Base-by-base conservation (phyloP, 1,284 basidiomycete species). In the Somion occarium region DNA sequence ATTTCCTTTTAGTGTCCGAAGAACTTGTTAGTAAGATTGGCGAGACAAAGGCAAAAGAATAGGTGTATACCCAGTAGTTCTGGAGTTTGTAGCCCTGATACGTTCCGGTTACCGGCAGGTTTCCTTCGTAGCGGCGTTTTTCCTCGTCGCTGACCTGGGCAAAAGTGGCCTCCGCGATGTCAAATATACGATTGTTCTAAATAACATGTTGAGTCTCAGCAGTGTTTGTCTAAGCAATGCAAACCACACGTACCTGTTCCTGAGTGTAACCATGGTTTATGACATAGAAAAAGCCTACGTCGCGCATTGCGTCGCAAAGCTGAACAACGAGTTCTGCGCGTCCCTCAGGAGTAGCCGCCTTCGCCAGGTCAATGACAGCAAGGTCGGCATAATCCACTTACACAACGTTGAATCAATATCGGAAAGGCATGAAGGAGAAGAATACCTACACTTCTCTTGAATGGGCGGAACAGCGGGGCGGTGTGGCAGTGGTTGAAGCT, bases 381-480 rank as follows among this genome's bases (percentile, higher is more conserved):
- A 90, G 73, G 46, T 87, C 77, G 0, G 83, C 87, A 69, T 80
- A 87, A 38, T 84, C 78, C 65, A 85, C 83, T 85, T 7, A 43
- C 30, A 15, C 7, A 7, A 34, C 30, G 7, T 34, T 7, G 15
- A 7, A 34, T 34, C 15, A 7, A 34, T 7, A 7, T 34, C 15
- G 30, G 7, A 7, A 7, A 7, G 7, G 7, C 7, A 15, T 34
- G 30, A 34, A 34, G 15, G 30, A 7, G 30, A 34, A 7, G 15
- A 34, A 15, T 34, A 34, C 30, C 7, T 34, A 34, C 30, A 15
- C 7, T 15, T 34, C 15, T 34, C 30, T 34, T 34, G n/a, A n/a
- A n/a, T n/a, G n/a, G n/a, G 7, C 30, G 30, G 7, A 34, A 15
- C 30, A 34, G 30, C 15, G 30, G 30, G 30, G 30, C 7, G 30